phyloP scores from a whole-genome alignment of 2,329 filamentous ascomycete genomes.

The Diaporthe aspalathi region DNA sequence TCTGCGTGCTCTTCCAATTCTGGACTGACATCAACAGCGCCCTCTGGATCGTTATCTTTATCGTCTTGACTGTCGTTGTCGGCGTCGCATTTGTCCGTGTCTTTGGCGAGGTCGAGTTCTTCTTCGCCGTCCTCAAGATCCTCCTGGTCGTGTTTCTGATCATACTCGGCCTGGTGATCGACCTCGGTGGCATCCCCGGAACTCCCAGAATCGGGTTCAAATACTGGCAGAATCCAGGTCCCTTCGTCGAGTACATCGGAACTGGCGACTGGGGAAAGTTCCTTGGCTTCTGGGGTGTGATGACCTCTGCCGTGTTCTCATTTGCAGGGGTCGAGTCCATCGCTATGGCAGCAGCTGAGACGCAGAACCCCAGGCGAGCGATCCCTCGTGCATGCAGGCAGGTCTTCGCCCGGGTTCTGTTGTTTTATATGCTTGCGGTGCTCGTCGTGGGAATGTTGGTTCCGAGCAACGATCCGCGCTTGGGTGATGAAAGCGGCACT shows the following conservation, averaged over 20 bases:
- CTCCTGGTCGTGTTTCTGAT: constrained; percentile 71
- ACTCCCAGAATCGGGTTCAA: constrained; percentile 71
- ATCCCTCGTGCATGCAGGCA: constrained; percentile 64
- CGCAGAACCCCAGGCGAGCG: constrained; percentile 61
- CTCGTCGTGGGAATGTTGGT: constrained; percentile 71
- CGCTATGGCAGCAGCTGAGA: constrained; percentile 66
- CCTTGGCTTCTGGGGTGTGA: constrained; percentile 67
- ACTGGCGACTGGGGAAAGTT: constrained; percentile 70
- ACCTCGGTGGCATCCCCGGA: constrained; percentile 70
- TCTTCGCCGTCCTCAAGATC: constrained; percentile 66
- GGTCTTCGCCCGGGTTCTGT: constrained; percentile 60
- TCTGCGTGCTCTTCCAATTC: constrained; percentile 71
- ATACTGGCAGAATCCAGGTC: constrained; percentile 75
- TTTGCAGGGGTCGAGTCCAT: constrained; percentile 64
- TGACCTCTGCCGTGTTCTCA: constrained; percentile 58
- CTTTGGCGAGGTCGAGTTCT: constrained; percentile 69
- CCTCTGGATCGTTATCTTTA: constrained; percentile 64
- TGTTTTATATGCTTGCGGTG: constrained; percentile 61
- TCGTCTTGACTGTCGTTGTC: constrained; percentile 65
- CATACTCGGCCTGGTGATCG: constrained; percentile 70
- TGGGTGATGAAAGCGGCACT: constrained; percentile 58
- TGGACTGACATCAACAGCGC: constrained; percentile 69
- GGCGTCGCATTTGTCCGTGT: constrained; percentile 68
- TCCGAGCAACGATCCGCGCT: constrained; percentile 61
- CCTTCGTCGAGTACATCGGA: constrained; percentile 74